Percentiles rank a stretch among this genome's conserved stretches.
Conservation (phyloP, 305 asterid genomes). For the Euphrasia arctica region DNA sequence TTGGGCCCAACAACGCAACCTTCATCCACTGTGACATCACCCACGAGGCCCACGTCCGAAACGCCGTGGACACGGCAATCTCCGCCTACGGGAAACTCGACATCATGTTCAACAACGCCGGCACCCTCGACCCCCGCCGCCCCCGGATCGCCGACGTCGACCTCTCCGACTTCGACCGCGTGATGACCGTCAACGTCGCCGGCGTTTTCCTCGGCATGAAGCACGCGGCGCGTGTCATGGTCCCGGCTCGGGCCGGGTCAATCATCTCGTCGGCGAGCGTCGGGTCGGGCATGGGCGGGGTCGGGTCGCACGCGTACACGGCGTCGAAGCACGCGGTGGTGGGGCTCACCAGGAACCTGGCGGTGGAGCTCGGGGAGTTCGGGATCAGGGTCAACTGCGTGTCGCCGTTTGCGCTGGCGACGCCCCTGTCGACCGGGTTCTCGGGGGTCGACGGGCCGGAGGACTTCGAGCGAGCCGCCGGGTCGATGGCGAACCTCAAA, state of each 20-base stretch:
- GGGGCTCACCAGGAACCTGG: slow-evolving; percentile 49
- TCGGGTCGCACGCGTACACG: slow-evolving; percentile 43
- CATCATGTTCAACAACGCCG: slow-evolving; percentile 68
- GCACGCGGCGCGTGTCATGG: slow-evolving; percentile 53
- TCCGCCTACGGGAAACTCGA: slow-evolving; percentile 48
- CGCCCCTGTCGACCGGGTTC: slow-evolving; percentile 24
- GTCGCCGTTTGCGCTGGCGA: slow-evolving; percentile 43
- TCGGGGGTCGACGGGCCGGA: slow-evolving; percentile 25
- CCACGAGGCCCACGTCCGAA: slow-evolving; percentile 34
- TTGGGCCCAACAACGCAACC: slow-evolving; percentile 30
- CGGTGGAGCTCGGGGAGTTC: slow-evolving; percentile 50
- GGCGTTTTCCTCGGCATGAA: slow-evolving; percentile 52
- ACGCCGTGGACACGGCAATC: slow-evolving; percentile 40
- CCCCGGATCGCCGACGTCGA: slow-evolving; percentile 30
- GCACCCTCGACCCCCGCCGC: slow-evolving; percentile 10
- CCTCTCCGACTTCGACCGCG: slow-evolving; percentile 33
- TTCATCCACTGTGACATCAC: slow-evolving; percentile 50
- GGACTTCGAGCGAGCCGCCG: slow-evolving; percentile 26
- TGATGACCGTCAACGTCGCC: slow-evolving; percentile 34
- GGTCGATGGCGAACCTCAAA: slow-evolving; percentile 27
- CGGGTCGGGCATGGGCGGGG: slow-evolving; percentile 33
- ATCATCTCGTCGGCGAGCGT: slow-evolving; percentile 48
- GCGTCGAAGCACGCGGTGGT: slow-evolving; percentile 51
- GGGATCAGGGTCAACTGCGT: slow-evolving; percentile 66
- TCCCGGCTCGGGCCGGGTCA: slow-evolving; percentile 43